These are phyloP conservation scores for Thelonectria rubi DNA, from an alignment of 2,329 filamentous ascomycete genomes.

Conservation along the genomic window DNA sequence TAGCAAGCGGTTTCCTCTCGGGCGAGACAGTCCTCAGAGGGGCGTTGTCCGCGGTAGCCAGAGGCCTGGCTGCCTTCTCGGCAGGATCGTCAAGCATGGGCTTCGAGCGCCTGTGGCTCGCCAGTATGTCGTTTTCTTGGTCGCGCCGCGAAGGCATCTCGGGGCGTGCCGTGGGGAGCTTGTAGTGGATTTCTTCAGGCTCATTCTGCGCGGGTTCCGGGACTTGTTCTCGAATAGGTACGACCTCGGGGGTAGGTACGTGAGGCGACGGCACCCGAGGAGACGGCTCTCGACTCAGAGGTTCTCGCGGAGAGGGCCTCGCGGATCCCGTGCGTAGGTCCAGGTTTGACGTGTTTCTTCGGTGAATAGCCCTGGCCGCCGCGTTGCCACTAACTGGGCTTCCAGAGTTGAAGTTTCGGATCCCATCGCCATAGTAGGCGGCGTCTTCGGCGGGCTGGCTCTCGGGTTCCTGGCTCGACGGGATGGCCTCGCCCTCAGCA, in stretches of 20 bases:
- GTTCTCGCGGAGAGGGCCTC: conserved; percentile 45
- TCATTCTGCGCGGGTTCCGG: conserved; percentile 45
- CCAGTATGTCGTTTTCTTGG: conserved; percentile 84
- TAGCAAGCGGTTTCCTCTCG: conserved; percentile 64
- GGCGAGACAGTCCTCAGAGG: conserved; percentile 56
- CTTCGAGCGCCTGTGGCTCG: conserved; percentile 72
- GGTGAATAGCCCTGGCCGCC: conserved; percentile 53
- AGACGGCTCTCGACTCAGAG: conserved; percentile 28
- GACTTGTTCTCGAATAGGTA: conserved; percentile 29
- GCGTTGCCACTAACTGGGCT: conserved; percentile 64
- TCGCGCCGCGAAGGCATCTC: conserved; percentile 72
- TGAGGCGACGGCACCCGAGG: conserved; percentile 10
- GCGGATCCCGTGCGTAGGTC: conserved; percentile 48
- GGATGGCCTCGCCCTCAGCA: conserved; percentile 52
- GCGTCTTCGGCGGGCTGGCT: conserved; percentile 51
- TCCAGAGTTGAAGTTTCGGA: conserved; percentile 64
- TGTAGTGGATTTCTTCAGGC: conserved; percentile 58
- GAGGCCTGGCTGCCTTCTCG: conserved; percentile 65
- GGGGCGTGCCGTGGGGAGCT: conserved; percentile 51
- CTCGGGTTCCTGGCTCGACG: conserved; percentile 54
- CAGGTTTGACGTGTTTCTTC: conserved; percentile 51
- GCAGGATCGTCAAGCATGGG: conserved; percentile 61
- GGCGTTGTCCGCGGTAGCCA: conserved; percentile 56
- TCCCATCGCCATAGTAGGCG: conserved; percentile 54
- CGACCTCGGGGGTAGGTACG: conserved; percentile 3